These are phyloP conservation scores for Metarhizium guizhouense DNA, from an alignment of 2,329 filamentous ascomycete species.

Conservation along the genomic window DNA sequence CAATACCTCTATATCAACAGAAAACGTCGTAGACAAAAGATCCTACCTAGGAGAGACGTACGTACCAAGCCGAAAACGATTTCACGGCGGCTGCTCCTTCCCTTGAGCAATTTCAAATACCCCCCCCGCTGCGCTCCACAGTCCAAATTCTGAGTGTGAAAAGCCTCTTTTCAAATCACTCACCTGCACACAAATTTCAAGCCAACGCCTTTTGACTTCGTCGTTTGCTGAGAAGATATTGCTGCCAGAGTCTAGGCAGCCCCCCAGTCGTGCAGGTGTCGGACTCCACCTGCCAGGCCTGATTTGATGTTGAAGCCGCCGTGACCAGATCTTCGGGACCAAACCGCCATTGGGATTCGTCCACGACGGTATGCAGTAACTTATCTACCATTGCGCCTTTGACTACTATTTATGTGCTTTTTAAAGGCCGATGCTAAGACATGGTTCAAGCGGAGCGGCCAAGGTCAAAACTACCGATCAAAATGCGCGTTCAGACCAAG, in stretches of 20 bases:
- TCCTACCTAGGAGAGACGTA: too few relatives aligned
- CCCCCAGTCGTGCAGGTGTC: background rate
- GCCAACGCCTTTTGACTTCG: background rate
- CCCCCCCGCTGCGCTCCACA: too few relatives aligned
- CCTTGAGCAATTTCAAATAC: too few relatives aligned
- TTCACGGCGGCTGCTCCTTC: too few relatives aligned
- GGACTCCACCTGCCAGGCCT: conserved; percentile 7
- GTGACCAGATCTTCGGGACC: conserved; percentile 24
- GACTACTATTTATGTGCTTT: background rate
- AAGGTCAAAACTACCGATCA: too few relatives aligned
- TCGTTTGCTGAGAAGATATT: background rate
- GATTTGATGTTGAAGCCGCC: conserved; percentile 23
- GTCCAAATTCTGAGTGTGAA: too few relatives aligned
- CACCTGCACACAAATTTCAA: background rate
- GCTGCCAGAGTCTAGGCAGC: background rate
- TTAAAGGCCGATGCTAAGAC: too few relatives aligned
- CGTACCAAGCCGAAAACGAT: too few relatives aligned
- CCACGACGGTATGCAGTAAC: background rate
- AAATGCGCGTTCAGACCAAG: too few relatives aligned
- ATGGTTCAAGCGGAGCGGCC: too few relatives aligned
- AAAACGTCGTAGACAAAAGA: too few relatives aligned
- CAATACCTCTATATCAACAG: too few relatives aligned
- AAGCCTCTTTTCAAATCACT: background rate
- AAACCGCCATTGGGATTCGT: conserved; percentile 8
- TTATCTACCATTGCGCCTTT: background rate